phyloP scores from a whole-genome alignment of 139 green algal genomes.

The Tetraselmis striata region DNA sequence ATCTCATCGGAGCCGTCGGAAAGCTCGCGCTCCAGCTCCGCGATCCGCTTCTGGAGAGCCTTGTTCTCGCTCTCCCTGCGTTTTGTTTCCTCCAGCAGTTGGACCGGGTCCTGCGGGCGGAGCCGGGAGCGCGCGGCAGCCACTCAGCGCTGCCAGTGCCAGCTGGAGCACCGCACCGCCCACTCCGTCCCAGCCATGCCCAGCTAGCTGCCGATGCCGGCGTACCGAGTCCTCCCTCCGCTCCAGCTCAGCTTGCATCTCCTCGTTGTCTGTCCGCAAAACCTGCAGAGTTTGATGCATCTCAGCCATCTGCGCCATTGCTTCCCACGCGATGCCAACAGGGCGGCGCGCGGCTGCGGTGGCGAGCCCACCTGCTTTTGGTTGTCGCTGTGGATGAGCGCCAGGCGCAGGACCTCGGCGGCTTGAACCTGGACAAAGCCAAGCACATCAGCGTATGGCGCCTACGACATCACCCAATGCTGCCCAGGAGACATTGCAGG shows the following conservation, averaged over 20 bases:
- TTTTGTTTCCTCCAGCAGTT: neutral
- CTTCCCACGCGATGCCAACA: neutral
- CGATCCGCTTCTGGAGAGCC: too few relatives aligned
- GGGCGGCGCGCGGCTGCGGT: neutral
- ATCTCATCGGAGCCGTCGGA: too few relatives aligned
- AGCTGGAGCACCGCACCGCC: neutral
- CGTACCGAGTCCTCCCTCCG: neutral
- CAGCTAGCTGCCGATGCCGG: too few relatives aligned
- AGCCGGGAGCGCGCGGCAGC: neutral
- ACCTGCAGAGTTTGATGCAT: constrained; percentile 1
- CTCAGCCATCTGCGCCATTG: too few relatives aligned
- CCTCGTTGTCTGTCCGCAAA: neutral
- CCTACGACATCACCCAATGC: too few relatives aligned
- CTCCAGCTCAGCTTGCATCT: neutral
- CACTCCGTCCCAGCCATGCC: neutral
- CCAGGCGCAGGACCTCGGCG: neutral
- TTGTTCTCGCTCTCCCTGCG: neutral
- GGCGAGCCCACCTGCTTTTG: neutral
- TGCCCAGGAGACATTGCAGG: neutral
- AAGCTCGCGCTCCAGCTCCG: too few relatives aligned
- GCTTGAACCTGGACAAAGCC: neutral
- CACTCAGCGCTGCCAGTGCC: neutral
- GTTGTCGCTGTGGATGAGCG: neutral
- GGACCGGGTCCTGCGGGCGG: neutral
- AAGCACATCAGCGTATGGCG: neutral